Percentiles rank a stretch among this genome's conserved stretches.
These are phyloP conservation scores for Chaetoceros muelleri DNA, from an alignment of 108 stramenopile genomes.

Conservation along the genomic window DNA sequence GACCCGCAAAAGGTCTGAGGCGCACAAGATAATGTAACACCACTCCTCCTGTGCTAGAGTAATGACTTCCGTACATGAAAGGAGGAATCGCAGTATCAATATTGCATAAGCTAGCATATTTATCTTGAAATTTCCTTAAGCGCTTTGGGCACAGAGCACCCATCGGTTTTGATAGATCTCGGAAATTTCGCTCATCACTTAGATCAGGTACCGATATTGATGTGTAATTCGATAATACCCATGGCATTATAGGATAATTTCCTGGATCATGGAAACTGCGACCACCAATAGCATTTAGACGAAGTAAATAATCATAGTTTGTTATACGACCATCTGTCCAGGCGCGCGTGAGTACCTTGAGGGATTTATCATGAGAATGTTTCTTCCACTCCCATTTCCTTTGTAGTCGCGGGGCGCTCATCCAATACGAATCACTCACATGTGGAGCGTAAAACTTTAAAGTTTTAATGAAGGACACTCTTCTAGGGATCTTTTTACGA, in stretches of 20 bases:
- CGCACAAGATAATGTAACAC: constrained; percentile 53
- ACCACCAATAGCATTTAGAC: constrained; percentile 47
- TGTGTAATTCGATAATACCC: constrained; percentile 49
- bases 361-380: background rate
- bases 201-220: constrained; percentile 24
- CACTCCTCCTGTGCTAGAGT: constrained; percentile 45
- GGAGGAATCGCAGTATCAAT: constrained; percentile 22
- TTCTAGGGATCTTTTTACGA: background rate
- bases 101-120: constrained; percentile 17
- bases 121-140: constrained; percentile 28
- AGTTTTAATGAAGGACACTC: background rate
- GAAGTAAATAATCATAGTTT: constrained; percentile 56
- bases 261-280: constrained; percentile 40
- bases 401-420: background rate
- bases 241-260: constrained; percentile 67
- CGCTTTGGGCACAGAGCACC: constrained; percentile 26
- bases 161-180: constrained; percentile 41
- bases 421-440: background rate
- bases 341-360: background rate
- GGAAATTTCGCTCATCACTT: constrained; percentile 2
- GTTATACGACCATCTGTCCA: constrained; percentile 22
- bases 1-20: constrained; percentile 34
- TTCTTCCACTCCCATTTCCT: background rate
- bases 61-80: constrained; percentile 61
- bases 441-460: background rate